Percentiles rank a stretch among this genome's conserved stretches.
Conservation (phyloP, 164 flowering plant species). For the Stephania yunnanensis region DNA sequence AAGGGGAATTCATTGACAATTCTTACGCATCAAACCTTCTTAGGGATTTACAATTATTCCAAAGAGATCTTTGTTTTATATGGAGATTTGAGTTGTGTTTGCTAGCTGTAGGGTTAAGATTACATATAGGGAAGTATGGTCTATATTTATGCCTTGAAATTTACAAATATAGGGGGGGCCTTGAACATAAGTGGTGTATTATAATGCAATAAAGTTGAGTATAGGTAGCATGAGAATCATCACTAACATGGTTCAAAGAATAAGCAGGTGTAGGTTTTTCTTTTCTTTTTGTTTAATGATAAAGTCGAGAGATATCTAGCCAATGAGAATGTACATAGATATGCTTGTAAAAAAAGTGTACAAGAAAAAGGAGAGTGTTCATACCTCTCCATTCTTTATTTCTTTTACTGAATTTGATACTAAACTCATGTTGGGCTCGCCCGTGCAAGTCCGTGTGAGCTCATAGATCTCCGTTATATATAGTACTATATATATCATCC, state of each 20-base stretch:
- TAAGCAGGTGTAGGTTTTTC: not conserved
- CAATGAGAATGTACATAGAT: not conserved
- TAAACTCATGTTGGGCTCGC: not conserved
- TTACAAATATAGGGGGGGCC: constrained; percentile 13
- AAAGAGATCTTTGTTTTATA: constrained; percentile 23
- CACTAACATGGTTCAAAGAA: constrained; percentile 4
- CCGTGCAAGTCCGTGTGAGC: too few species aligned
- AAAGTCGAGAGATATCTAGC: not conserved
- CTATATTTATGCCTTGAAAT: constrained; percentile 25
- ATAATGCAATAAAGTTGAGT: not conserved
- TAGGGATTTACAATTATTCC: constrained; percentile 54
- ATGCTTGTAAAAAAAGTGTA: not conserved
- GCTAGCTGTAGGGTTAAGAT: not conserved
- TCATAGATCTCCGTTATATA: too few species aligned
- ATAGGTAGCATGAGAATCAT: constrained; percentile 29
- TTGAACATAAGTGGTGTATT: not conserved
- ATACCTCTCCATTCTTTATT: not conserved
- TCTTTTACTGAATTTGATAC: not conserved
- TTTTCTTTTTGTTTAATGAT: not conserved
- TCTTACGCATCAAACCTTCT: constrained; percentile 33
- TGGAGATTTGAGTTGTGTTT: constrained; percentile 1
- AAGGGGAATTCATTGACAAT: constrained; percentile 27
- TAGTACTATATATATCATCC: too few species aligned
- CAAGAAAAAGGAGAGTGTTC: not conserved
- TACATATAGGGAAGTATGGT: constrained; percentile 7